Evolutionary conservation across 305 asterid genomes (phyloP).

Genomic region (Andrographis paniculata): DNA sequence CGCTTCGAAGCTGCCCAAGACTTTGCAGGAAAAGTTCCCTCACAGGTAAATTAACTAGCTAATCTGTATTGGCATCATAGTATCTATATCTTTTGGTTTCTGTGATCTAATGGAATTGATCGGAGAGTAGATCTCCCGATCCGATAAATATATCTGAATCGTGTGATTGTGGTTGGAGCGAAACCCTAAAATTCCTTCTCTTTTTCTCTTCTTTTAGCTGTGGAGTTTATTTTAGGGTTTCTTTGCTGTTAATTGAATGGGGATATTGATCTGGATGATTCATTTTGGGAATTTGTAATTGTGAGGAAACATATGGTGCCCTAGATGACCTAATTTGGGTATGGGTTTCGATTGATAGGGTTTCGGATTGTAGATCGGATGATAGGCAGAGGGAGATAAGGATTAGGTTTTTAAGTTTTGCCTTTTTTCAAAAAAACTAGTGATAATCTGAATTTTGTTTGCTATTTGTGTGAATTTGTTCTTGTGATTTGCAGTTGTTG

Average conservation of each 20-base stretch:
- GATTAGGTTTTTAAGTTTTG: no score
- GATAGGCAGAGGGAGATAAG: neutral
- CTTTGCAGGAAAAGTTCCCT: no score
- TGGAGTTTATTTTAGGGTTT: conserved; percentile 6
- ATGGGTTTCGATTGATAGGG: no score
- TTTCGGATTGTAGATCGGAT: conserved; percentile 10
- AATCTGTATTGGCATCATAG: no score
- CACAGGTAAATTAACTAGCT: no score
- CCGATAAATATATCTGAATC: neutral
- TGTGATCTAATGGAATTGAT: neutral
- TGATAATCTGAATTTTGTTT: no score
- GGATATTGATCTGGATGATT: conserved; percentile 8
- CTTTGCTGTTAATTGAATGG: conserved; percentile 3
- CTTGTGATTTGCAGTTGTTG: conserved; percentile 26
- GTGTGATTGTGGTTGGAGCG: neutral
- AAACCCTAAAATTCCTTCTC: neutral
- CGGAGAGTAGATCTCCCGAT: neutral
- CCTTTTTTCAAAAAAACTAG: no score
- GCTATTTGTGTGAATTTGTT: conserved; percentile 5
- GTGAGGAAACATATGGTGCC: neutral
- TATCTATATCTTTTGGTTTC: neutral
- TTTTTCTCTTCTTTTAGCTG: neutral
- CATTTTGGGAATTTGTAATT: neutral
- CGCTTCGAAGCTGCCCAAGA: no score
- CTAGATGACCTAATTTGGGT: neutral